Base-by-base conservation (phyloP, 2,329 filamentous ascomycete genomes). In the Exophiala sp. region DNA sequence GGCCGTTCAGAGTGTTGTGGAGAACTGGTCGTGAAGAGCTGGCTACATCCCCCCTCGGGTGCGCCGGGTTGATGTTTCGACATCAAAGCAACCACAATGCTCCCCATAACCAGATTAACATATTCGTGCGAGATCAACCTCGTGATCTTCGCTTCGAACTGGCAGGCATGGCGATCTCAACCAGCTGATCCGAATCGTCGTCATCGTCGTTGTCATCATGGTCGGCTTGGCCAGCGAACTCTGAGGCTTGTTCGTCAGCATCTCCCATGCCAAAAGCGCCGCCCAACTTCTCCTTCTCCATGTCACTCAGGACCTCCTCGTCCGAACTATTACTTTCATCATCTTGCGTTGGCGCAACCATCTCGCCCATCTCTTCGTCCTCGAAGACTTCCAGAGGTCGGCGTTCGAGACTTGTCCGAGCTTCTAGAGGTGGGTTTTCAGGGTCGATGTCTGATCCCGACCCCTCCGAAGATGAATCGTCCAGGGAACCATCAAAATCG, bases 361-460 rank as follows among this genome's bases (percentile, higher is more conserved):
- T 72, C 48, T 66, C 77, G 66, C 70, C 70, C 70, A 73, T 72
- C 35, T 73, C 69, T 44, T 71, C 70, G 34, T 79, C 74, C 11
- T 81, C 76, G 38, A 77, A 79, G 27, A 82, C 79, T 54, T 77
- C 78, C 60, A 84, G 68, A 14, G 78, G 78, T 38, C 78, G 71
- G 13, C 73, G 70, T 24, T 73, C 65, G 37, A 68, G 67, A 52
- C 69, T 68, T 37, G 67, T 63, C 32, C 66, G 59, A 13, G 67
- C 65, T 58, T 70, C 59, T 6, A 60, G 48, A 6, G 59, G 55
- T 16, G 51, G 56, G 32, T 53, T 46, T 27, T 59, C 53, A 7
- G 53, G 34, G 29, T 59, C 57, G 11, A 52, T 43, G 38, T 59
- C 57, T 9, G 57, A 59, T 4, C 52, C 57, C 11, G 58, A 59